Base-by-base conservation (phyloP, 805 yeast species). In the Candida maris region DNA sequence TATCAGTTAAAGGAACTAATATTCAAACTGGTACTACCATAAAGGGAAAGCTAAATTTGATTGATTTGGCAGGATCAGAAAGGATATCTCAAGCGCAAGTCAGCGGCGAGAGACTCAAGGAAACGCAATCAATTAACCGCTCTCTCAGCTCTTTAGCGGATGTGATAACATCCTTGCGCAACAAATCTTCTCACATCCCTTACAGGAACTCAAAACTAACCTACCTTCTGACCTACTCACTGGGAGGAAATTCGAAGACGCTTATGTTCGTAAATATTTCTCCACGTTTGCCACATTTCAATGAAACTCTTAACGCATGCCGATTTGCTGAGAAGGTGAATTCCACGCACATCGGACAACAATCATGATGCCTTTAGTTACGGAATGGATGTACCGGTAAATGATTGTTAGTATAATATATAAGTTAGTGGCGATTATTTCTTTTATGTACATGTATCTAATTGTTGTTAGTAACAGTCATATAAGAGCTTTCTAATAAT, bases 61-160 rank as follows among this genome's bases (percentile, higher is more conserved):
- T 93, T 32, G 98, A 91, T 61, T 67, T 91, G 37, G 98, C 98
- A 0, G 98, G 98, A 2, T 86, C 96, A 0, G 98, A 91, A 63
- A 68, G 97, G 39, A 66, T 89, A 12, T 59, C 79, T 7, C 70
- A 75, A 13, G 84, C 96, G 0, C 84, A 80, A 51, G 94, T 78
- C 0, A 72, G 75, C 1, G 97, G 97, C 0, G 85, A 80, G 9
- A 62, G 97, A 32, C 64, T 91, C 19, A 75, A 75, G 45, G 98
- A 91, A 59, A 89, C 97, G 0, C 91, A 84, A 51, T 76, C 88
- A 6, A 91, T 91, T 39, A 91, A 91, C 61, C 84, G 79, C 57
- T 87, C 96, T 6, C 68, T 91, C 32, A 85, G 96, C 45, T 74
- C 89, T 37, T 67, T 91, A 13, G 96, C 96, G 3, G 96, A 88